These are phyloP conservation scores for Oryza rufipogon DNA, from an alignment of 176 grass and related monocot genomes.

Conservation along the genomic window DNA sequence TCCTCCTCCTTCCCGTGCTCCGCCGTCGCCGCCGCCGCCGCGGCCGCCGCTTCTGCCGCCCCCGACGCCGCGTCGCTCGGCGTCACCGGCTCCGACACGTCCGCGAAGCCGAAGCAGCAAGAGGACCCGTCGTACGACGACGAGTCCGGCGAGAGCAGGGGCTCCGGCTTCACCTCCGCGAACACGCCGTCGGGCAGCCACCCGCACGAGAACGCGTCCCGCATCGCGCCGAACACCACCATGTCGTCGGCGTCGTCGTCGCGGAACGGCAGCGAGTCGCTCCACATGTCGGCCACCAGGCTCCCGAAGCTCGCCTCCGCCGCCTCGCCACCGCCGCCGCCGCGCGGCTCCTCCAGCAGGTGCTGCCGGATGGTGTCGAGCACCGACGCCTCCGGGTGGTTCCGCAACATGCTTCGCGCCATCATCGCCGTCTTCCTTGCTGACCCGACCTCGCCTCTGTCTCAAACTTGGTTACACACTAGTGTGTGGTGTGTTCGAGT, in stretches of 20 bases:
- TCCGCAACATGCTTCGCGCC: conserved; percentile 28
- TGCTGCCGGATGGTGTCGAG: conserved; percentile 60
- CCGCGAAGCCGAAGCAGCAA: background rate
- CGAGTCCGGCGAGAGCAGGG: conserved; percentile 24
- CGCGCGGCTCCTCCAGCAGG: conserved; percentile 59
- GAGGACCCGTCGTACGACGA: background rate
- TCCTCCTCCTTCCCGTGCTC: background rate
- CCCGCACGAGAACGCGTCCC: conserved; percentile 71
- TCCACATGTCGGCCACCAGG: conserved; percentile 70
- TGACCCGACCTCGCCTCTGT: background rate
- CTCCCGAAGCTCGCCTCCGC: conserved; percentile 62
- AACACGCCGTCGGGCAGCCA: conserved; percentile 77
- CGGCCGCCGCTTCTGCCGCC: background rate
- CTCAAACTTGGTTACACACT: background rate
- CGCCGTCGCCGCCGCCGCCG: background rate
- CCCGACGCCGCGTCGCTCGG: background rate
- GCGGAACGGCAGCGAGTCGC: conserved; percentile 70
- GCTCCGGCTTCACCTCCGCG: conserved; percentile 54
- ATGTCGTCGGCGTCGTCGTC: conserved; percentile 92
- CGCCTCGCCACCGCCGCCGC: background rate
- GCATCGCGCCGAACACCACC: conserved; percentile 72
- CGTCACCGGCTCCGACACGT: conserved; percentile 6
- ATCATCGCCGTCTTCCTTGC: background rate
- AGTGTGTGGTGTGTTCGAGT: conserved; percentile 14
- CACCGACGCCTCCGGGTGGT: conserved; percentile 44